Evolutionary conservation across 2,329 filamentous ascomycete genomes (phyloP), one percentile per base, ranked within the genome.

Genomic region (Monilinia vaccinii-corymbosi): DNA sequence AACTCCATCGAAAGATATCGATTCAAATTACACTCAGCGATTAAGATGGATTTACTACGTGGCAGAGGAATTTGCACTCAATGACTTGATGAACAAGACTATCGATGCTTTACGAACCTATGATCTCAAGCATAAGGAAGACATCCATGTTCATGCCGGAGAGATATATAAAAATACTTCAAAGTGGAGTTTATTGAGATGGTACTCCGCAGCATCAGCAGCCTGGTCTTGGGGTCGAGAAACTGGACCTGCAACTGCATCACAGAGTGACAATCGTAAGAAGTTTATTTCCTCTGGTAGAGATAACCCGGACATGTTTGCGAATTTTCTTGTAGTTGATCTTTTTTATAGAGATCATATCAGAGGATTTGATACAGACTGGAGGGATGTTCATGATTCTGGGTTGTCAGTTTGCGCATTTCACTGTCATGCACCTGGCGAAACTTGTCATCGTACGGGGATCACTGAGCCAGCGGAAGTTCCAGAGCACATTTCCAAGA

Each of bases 211-310:
- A 2, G 52, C 52, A 47, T 56, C 52, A n/a, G 52, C 40, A 25
- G 52, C 52, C 1, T 56, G 52, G 52, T 56, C 52, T n/a, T 56
- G 52, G 52, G 52, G 40, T 34, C 38, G 52, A n/a, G 52, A 56
- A 36, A 56, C 52, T 4, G 52, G 52, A n/a, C 40, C 52, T 23
- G 40, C 52, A 47, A 56, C 52, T 47, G 21, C 38, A 25, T 47
- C 38, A 25, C 52, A 56, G 11, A 47, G 38, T 31, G 40, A 56
- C n/a, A 47, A 56, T 47, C 52, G 38, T 13, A 47, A 56, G 21
- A 47, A 56, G 4, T 56, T 56, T 9, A 45, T 56, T 6, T 45
- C 40, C 47, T 34, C 52, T 13, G 31, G 52, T 0, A 56, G 40
- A 45, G 16, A 16, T 4, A 45, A 25, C 31, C 28, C 52, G 7